phyloP scores from a whole-genome alignment of 768 basidiomycete genomes.

The Mycena indigotica region DNA sequence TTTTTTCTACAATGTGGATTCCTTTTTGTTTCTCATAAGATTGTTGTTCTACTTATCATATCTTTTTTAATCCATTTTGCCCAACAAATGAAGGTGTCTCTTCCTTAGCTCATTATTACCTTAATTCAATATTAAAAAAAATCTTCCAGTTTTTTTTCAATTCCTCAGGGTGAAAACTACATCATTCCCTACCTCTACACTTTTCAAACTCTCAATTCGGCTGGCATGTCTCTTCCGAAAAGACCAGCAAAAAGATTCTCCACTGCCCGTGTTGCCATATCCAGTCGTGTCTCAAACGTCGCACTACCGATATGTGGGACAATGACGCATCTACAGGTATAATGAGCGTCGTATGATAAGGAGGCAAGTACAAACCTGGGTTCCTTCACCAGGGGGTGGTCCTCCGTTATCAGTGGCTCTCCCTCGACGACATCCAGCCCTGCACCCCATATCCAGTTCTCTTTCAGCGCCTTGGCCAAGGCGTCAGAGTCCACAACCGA shows the following conservation, averaged over 20 bases:
- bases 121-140: no score
- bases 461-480: slow-evolving; percentile 73
- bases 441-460: slow-evolving; percentile 87
- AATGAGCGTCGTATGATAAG: neutral
- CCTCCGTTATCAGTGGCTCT: slow-evolving; percentile 72
- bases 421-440: slow-evolving; percentile 94
- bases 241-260: slow-evolving; percentile 67
- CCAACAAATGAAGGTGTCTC: no score
- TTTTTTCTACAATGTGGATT: no score
- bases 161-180: no score
- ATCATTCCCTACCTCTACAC: no score
- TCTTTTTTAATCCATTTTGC: no score
- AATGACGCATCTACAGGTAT: slow-evolving; percentile 62
- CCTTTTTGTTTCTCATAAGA: no score
- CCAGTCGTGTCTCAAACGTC: slow-evolving; percentile 78
- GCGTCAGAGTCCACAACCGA: slow-evolving; percentile 90
- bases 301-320: slow-evolving; percentile 93
- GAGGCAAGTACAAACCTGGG: slow-evolving; percentile 51
- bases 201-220: slow-evolving; percentile 41
- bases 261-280: slow-evolving; percentile 78
- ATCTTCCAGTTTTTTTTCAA: no score
- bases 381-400: slow-evolving; percentile 81
- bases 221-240: slow-evolving; percentile 55
- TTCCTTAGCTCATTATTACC: no score
- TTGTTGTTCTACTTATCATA: no score